phyloP scores from a whole-genome alignment of 164 flowering plant species.

The Nelumbo lutea region DNA sequence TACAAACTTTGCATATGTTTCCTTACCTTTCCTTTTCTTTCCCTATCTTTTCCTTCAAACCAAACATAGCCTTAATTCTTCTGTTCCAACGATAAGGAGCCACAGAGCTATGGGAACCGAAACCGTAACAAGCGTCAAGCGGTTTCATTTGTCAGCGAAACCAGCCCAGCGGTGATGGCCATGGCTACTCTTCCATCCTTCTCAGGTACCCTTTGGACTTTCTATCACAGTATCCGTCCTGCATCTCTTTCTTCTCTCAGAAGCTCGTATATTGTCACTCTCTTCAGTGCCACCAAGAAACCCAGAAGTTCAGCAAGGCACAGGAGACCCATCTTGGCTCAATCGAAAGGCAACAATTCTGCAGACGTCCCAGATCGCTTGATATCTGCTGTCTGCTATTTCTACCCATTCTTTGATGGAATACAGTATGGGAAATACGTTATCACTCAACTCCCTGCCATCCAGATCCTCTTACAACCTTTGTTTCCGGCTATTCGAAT shows the following conservation, averaged over 20 bases:
- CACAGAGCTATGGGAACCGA: too few species aligned
- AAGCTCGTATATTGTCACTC: slow-evolving; percentile 12
- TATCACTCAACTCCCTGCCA: slow-evolving; percentile 64
- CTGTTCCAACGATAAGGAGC: too few species aligned
- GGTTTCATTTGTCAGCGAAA: too few species aligned
- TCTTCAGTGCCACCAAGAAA: slow-evolving; percentile 6
- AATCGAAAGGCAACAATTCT: slow-evolving; percentile 44
- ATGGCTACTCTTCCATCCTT: slow-evolving; percentile 11
- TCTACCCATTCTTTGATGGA: slow-evolving; percentile 95
- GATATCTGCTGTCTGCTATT: slow-evolving; percentile 81
- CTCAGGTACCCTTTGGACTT: background rate
- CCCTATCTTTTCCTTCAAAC: too few species aligned
- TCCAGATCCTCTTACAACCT: slow-evolving; percentile 67
- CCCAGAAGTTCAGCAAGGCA: slow-evolving; percentile 7
- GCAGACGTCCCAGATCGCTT: slow-evolving; percentile 67
- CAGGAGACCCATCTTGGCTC: slow-evolving; percentile 9
- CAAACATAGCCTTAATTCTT: too few species aligned
- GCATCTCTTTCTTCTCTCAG: slow-evolving; percentile 20
- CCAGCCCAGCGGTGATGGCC: background rate
- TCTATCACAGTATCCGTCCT: slow-evolving; percentile 20
- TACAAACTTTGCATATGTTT: too few species aligned
- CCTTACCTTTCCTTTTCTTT: too few species aligned
- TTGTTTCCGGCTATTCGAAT: slow-evolving; percentile 70
- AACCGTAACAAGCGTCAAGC: too few species aligned
- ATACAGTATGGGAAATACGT: slow-evolving; percentile 86